Conservation (phyloP, 345 rosid species). For the Mangifera indica region DNA sequence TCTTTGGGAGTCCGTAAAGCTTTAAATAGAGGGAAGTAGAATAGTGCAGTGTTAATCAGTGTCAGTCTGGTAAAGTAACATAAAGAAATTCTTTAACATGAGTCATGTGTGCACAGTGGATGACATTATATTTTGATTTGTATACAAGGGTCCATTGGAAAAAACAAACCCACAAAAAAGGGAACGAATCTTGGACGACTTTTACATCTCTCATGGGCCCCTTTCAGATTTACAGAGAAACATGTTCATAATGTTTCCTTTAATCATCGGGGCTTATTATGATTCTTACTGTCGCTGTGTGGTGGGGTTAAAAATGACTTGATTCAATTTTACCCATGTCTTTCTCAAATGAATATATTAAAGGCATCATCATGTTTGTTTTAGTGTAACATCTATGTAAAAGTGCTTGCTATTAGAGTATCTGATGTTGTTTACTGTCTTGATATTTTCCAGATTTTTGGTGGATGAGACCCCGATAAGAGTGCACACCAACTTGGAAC, state of each 20-base stretch:
- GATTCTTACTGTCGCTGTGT: too few relatives aligned
- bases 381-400: too few relatives aligned
- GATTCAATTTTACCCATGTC: neutral
- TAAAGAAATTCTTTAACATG: neutral
- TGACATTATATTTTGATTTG: neutral
- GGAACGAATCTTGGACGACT: neutral
- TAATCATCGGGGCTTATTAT: neutral
- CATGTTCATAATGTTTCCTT: neutral
- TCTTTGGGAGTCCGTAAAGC: neutral
- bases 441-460: slow-evolving; percentile 51
- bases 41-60: too few relatives aligned
- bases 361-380: too few relatives aligned
- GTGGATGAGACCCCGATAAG: slow-evolving; percentile 85
- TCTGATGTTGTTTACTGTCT: neutral
- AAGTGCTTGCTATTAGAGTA: neutral
- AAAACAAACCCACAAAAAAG: neutral
- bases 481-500: slow-evolving; percentile 82
- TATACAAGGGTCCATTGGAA: neutral
- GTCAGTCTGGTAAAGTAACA: too few relatives aligned
- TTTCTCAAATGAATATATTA: too few relatives aligned
- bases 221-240: neutral
- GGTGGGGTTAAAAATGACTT: neutral
- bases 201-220: neutral
- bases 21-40: neutral
- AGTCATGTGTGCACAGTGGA: slow-evolving; percentile 1